Evolutionary conservation across 805 yeast species (phyloP).

Genomic region (Kodamaea leandrae): DNA sequence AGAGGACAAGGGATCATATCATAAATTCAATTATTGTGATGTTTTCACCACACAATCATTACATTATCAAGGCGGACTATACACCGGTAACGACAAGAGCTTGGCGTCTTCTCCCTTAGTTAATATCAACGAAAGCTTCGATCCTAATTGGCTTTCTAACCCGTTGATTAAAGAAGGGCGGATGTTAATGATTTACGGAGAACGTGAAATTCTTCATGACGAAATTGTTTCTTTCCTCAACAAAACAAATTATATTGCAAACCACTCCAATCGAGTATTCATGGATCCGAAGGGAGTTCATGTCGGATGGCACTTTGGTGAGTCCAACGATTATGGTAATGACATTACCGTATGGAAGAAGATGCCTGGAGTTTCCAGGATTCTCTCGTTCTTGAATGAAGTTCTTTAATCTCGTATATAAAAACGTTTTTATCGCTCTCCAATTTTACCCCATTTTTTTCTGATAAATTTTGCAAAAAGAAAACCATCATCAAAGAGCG

Average conservation of each 20-base stretch:
- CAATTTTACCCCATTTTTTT: background rate
- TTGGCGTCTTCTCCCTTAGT: slow-evolving; percentile 6
- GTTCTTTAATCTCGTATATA: no score
- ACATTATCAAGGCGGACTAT: slow-evolving; percentile 9
- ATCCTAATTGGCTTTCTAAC: slow-evolving; percentile 7
- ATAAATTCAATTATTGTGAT: slow-evolving; percentile 2
- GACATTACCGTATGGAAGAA: slow-evolving; percentile 6
- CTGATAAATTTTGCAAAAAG: background rate
- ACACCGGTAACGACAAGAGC: slow-evolving; percentile 2
- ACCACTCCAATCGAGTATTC: slow-evolving; percentile 10
- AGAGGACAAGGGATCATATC: slow-evolving; percentile 4
- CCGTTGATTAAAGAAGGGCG: slow-evolving; percentile 10
- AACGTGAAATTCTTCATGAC: slow-evolving; percentile 11
- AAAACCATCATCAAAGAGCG: background rate
- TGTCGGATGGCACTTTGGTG: slow-evolving; percentile 7
- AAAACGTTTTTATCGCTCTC: no score
- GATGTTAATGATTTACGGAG: slow-evolving; percentile 10
- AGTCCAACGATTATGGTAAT: slow-evolving; percentile 7
- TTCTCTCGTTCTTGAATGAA: background rate
- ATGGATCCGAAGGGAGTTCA: slow-evolving; percentile 12
- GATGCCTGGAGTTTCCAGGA: background rate
- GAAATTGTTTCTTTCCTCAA: slow-evolving; percentile 10
- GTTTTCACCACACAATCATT: slow-evolving; percentile 4
- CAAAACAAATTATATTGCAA: slow-evolving; percentile 2
- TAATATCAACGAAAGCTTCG: slow-evolving; percentile 9